These are phyloP conservation scores for Yamadazyma diospyri DNA, from an alignment of 1,139 yeast species.

Conservation along the genomic window DNA sequence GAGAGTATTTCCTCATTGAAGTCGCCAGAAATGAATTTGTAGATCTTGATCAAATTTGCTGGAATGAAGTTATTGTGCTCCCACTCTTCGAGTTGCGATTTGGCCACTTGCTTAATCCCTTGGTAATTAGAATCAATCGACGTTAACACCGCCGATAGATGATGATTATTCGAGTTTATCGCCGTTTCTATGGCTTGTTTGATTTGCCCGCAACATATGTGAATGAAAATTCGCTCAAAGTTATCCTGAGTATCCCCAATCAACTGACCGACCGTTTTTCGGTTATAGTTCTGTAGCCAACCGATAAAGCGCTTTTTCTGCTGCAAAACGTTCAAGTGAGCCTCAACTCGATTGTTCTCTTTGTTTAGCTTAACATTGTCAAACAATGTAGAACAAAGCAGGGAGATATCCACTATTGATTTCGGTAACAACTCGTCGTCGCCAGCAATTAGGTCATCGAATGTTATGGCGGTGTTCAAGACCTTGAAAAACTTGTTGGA, in stretches of 20 bases:
- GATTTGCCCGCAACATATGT: constrained; percentile 56
- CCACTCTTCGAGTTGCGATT: constrained; percentile 68
- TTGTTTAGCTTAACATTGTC: constrained; percentile 8
- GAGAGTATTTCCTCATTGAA: constrained; percentile 31
- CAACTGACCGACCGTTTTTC: constrained; percentile 16
- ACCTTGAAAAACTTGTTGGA: constrained; percentile 28
- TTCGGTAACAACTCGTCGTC: constrained; percentile 2
- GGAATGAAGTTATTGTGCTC: constrained; percentile 48
- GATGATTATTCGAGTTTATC: constrained; percentile 54
- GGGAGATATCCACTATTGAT: constrained; percentile 3
- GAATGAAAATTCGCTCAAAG: constrained; percentile 49
- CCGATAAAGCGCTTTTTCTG: constrained; percentile 45
- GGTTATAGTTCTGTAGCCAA: constrained; percentile 32
- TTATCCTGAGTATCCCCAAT: constrained; percentile 20
- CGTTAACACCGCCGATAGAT: constrained; percentile 68
- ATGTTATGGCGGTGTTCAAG: constrained; percentile 5
- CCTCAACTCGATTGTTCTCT: constrained; percentile 4
- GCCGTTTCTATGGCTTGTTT: constrained; percentile 62
- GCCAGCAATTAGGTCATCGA: constrained; percentile 5
- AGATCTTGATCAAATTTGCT: constrained; percentile 49
- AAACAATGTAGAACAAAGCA: constrained; percentile 21
- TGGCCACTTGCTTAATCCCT: constrained; percentile 52
- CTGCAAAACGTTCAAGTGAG: constrained; percentile 10
- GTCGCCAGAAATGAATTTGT: constrained; percentile 63
- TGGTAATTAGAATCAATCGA: constrained; percentile 67